Base-by-base conservation (phyloP, 2,329 filamentous ascomycete species). In the Myriosclerotinia curreyana region DNA sequence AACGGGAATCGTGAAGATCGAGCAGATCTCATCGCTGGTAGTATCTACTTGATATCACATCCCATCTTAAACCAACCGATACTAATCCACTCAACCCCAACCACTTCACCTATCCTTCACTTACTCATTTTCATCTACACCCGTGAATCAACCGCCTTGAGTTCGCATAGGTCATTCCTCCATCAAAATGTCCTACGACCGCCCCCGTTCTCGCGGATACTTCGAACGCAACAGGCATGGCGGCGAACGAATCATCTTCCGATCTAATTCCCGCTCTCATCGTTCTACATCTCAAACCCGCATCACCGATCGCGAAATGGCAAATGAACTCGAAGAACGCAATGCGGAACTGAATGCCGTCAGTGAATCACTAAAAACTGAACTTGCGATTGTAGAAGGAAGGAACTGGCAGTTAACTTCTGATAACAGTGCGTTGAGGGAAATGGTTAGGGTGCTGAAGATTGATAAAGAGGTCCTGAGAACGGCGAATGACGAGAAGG, bases 141-240 rank as follows among this genome's bases (percentile, higher is more conserved):
- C 40, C 5, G 12, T 1, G 3, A 42, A 20, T 25, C 7, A 15
- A 1, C 20, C 46, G 9, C 2, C n/a, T n/a, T n/a, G 3, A 2
- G 20, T 2, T 6, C 15, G 15, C n/a, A 28, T 12, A 38, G 2
- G 1, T n/a, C n/a, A 40, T 14, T 14, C 22, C 14, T 2, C 34
- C n/a, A 25, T 7, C 34, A 53, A 61, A 53, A 61, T 61, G 59
- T 20, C 59, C 17, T 22, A 53, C 59, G 48, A 40, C 14, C 42
- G 55, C 14, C 40, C 54, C 14, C 54, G 20, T 5, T 58, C 40
- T 9, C 59, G 48, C 2, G 46, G 46, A 4, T 52, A 40, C 25
- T 44, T 51, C 3, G 59, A 52, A n/a, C 48, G 22, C 12, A 20
- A 61, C 22, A 22, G 36, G 17, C 15, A 52, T 17, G 36, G 46